Evolutionary conservation across 2,329 filamentous ascomycete species (phyloP), one percentile per base, ranked within the genome.

Genomic region (Sclerotinia borealis): DNA sequence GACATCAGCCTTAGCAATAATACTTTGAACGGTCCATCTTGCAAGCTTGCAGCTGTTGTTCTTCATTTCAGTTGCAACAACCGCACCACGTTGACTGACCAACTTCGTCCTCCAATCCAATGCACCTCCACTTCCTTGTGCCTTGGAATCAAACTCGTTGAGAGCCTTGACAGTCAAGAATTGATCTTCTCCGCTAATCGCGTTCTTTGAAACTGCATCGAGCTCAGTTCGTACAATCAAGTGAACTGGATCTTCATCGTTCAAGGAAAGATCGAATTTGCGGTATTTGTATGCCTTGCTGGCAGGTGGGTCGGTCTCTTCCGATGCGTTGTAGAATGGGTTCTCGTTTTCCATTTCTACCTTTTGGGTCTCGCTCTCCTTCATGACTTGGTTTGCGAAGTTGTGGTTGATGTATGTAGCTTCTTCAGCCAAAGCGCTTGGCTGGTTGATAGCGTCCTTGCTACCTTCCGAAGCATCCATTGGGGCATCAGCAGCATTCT

Each of bases 361-460:
- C 82, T 95, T 96, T 76, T 86, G 81, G 67, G 80, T 83, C 68
- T 92, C 85, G 70, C 83, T 89, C 81, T 99, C 95, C 72, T 86
- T 78, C 69, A 99, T 93, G 59, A 96, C 92, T 82, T 99, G 95
- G 78, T 96, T 91, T 71, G 92, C 90, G 78, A 99, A 99, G 83
- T 98, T 96, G 85, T 98, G 95, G 86, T 99, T 99, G 85, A 99
- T 99, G 82, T 97, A 96, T 59, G 95, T 99, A 62, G 95, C 95
- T 80, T 99, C 95, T 77, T 97, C 89, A 74, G 96, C 93, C 64
- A 99, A 87, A 61, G 93, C 92, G 62, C 82, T 80, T n/a, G 95
- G 95, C 74, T 92, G 92, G 85, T 99, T 99, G 79, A 99, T 89
- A 69, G 85, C 82, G 76, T 99, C 95, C 80, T 96, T 96, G 81